These are phyloP conservation scores for Pugionium cornutum DNA, from an alignment of 345 rosid species.

Conservation along the genomic window DNA sequence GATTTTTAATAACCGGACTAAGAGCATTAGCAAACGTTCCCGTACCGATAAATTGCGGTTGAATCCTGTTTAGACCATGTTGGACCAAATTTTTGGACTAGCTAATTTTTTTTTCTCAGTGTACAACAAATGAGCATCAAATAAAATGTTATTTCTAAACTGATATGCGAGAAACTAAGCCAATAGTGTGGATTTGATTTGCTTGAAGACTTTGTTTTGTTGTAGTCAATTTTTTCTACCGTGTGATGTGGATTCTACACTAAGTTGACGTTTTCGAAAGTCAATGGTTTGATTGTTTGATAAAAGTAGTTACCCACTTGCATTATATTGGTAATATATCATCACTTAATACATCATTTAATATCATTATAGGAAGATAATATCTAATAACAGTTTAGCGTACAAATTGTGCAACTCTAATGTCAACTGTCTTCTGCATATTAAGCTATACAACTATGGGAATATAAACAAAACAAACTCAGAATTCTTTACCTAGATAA, in stretches of 20 bases:
- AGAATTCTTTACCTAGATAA: too few relatives aligned
- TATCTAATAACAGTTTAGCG: neutral
- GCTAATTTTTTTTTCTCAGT: conserved; percentile 30
- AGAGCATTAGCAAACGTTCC: conserved; percentile 3
- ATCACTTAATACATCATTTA: neutral
- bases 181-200: neutral
- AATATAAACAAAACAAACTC: too few relatives aligned
- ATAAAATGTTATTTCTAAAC: conserved; percentile 16
- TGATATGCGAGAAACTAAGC: too few relatives aligned
- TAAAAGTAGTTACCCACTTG: conserved; percentile 9
- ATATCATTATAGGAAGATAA: too few relatives aligned
- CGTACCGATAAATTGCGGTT: conserved; percentile 3
- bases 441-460: conserved; percentile 7
- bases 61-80: neutral
- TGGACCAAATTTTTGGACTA: conserved; percentile 16
- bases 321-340: neutral
- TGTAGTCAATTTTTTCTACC: neutral
- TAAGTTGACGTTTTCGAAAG: conserved; percentile 26
- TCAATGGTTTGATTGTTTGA: conserved; percentile 12
- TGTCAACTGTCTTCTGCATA: conserved; percentile 13
- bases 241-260: conserved; percentile 3
- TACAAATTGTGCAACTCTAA: neutral
- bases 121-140: conserved; percentile 53
- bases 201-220: conserved; percentile 2
- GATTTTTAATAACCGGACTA: conserved; percentile 18